Percentiles rank a stretch among this genome's conserved stretches.
Evolutionary conservation across 768 basidiomycete genomes (phyloP).

Genomic region (Cyclocybe aegerita): DNA sequence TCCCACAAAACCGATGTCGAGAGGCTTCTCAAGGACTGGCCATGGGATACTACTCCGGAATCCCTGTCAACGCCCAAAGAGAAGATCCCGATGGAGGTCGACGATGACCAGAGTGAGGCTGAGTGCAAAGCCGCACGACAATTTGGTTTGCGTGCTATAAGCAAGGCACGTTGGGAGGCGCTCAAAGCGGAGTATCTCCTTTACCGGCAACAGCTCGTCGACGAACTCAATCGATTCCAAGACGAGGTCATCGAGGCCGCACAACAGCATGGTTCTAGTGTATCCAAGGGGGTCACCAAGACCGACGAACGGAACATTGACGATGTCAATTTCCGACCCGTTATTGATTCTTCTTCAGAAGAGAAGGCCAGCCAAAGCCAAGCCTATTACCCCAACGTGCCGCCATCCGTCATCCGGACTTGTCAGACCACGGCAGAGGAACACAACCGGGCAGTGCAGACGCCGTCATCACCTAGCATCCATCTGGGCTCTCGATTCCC

Average conservation of each 20-base stretch:
- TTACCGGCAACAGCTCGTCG: slow-evolving; percentile 55
- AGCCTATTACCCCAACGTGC: neutral
- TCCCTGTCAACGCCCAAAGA: neutral
- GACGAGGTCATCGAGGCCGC: slow-evolving; percentile 7
- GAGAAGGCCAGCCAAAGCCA: neutral
- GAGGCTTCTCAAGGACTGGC: slow-evolving; percentile 51
- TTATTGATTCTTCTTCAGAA: neutral
- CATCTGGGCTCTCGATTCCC: slow-evolving; percentile 49
- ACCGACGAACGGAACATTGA: too few species aligned
- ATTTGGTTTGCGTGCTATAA: slow-evolving; percentile 58
- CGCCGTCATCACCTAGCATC: slow-evolving; percentile 3
- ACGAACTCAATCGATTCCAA: slow-evolving; percentile 37
- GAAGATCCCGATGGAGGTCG: neutral
- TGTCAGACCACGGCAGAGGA: too few species aligned
- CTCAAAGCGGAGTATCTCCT: slow-evolving; percentile 70
- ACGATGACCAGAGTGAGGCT: neutral
- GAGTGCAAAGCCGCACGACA: slow-evolving; percentile 42
- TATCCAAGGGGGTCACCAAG: too few species aligned
- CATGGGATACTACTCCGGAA: slow-evolving; percentile 43
- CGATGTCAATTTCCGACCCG: too few species aligned
- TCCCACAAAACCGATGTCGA: slow-evolving; percentile 36
- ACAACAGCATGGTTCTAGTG: neutral
- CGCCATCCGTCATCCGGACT: too few species aligned
- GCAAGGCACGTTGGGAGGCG: slow-evolving; percentile 60
- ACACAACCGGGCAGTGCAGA: too few species aligned